Conservation (phyloP, 2,329 filamentous ascomycete genomes). For the Coniosporium tulheliwenetii region DNA sequence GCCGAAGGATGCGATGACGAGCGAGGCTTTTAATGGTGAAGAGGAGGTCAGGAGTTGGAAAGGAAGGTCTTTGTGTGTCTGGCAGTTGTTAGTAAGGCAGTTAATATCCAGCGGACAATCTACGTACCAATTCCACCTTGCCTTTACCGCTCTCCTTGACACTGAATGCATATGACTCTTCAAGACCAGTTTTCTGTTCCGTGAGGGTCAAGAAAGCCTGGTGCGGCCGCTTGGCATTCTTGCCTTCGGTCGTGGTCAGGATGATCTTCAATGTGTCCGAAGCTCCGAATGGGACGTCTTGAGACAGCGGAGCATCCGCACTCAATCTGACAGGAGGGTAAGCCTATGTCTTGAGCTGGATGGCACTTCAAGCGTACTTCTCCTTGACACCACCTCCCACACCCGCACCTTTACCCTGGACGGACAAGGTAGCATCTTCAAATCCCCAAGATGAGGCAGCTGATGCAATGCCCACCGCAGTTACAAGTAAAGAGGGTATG, state of each 20-base stretch:
- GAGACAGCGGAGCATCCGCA: slow-evolving; percentile 41
- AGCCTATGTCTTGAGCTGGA: neutral
- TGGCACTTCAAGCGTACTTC: neutral
- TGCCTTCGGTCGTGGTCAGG: slow-evolving; percentile 66
- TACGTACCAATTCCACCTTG: slow-evolving; percentile 64
- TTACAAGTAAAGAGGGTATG: slow-evolving; percentile 24
- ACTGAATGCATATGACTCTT: slow-evolving; percentile 71
- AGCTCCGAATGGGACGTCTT: slow-evolving; percentile 47
- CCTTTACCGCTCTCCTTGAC: slow-evolving; percentile 83
- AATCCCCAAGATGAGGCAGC: slow-evolving; percentile 54
- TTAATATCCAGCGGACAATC: neutral
- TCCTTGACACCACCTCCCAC: slow-evolving; percentile 22
- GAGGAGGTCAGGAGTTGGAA: slow-evolving; percentile 57
- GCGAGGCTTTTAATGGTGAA: slow-evolving; percentile 57
- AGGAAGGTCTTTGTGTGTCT: slow-evolving; percentile 85
- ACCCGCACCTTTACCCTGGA: slow-evolving; percentile 44
- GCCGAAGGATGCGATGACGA: slow-evolving; percentile 81
- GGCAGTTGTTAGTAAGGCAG: slow-evolving; percentile 13
- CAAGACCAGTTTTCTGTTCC: slow-evolving; percentile 59
- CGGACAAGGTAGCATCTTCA: slow-evolving; percentile 52
- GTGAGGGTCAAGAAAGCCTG: slow-evolving; percentile 81
- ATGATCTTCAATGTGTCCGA: slow-evolving; percentile 66
- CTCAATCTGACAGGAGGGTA: slow-evolving; percentile 18
- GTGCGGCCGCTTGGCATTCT: slow-evolving; percentile 70
- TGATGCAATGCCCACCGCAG: slow-evolving; percentile 23